Base-by-base conservation (phyloP, 2,329 filamentous ascomycete genomes). In the Aspergillus sp. region DNA sequence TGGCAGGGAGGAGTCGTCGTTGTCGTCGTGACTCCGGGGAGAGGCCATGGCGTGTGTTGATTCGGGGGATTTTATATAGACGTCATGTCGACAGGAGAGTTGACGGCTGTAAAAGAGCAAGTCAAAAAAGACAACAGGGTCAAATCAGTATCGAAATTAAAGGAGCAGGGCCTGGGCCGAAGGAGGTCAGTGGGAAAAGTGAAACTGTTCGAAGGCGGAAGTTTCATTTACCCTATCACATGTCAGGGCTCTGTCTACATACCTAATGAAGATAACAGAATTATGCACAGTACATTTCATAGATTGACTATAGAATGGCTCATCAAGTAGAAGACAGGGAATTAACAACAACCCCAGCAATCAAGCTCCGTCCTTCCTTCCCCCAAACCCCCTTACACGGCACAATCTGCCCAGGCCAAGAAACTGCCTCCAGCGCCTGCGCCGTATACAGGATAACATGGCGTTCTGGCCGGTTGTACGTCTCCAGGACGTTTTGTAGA, bases 331-430 rank as follows among this genome's bases (percentile, higher is more conserved):
- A 19, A 19, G 19, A 19, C 19, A 19, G 19, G 19, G 19, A 19
- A 19, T 19, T 19, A 19, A 72, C 36, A 43, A 68, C 55, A 33
- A 70, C 50, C 8, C 58, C 69, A 9, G 66, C 70, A 35, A 56
- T 56, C 45, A 73, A 51, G 46, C 50, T 52, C 41, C 51, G 53
- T 26, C 66, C 69, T 40, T 60, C 48, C 12, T 50, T 45, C 4
- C 67, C 68, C 66, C 68, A 73, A 33, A 73, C 58, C 35, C 62
- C 62, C 48, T 57, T 61, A 53, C 69, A 73, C 7, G 71, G 71
- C 27, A 73, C 52, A 35, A 72, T 52, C 47, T 71, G 70, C 6
- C 62, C 63, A 8, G 52, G 47, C 56, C 60, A 64, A 19, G 45
- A 42, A 4, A 39, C 26, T 8, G 49, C 48, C 28, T 51, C 46